Percentiles rank a stretch among this genome's conserved stretches.
Conservation (phyloP, 441 rosid species). For the Populus hybrid region DNA sequence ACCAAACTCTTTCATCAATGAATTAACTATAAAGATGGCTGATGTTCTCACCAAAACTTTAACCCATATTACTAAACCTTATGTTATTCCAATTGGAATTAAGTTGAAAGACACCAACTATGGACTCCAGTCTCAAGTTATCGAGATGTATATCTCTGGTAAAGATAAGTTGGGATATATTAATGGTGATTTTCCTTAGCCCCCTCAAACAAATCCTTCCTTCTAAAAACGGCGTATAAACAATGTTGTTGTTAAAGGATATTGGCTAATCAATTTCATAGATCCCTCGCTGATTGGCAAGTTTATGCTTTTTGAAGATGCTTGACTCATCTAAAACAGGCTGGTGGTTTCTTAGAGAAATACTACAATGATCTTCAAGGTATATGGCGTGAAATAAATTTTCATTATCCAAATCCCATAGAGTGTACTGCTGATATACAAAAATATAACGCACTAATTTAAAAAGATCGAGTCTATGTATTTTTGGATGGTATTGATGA, state of each 20-base stretch:
- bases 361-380: no score
- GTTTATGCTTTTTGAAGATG: not conserved
- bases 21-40: not conserved
- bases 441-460: no score
- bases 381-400: no score
- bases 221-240: not conserved
- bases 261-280: no score
- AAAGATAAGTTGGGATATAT: not conserved
- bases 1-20: not conserved
- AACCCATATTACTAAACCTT: no score
- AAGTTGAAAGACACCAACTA: not conserved
- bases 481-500: no score
- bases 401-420: no score
- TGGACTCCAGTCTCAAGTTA: not conserved
- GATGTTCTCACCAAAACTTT: not conserved
- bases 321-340: not conserved
- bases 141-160: conserved; percentile 7
- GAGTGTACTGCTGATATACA: no score
- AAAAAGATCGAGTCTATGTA: no score
- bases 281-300: not conserved
- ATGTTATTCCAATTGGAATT: not conserved
- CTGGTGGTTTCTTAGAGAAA: no score
- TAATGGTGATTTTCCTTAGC: no score
- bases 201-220: not conserved
- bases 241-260: no score